These are phyloP conservation scores for Trypanosomatidae sp. DNA, from an alignment of 208 protist genomes.

Conservation along the genomic window DNA sequence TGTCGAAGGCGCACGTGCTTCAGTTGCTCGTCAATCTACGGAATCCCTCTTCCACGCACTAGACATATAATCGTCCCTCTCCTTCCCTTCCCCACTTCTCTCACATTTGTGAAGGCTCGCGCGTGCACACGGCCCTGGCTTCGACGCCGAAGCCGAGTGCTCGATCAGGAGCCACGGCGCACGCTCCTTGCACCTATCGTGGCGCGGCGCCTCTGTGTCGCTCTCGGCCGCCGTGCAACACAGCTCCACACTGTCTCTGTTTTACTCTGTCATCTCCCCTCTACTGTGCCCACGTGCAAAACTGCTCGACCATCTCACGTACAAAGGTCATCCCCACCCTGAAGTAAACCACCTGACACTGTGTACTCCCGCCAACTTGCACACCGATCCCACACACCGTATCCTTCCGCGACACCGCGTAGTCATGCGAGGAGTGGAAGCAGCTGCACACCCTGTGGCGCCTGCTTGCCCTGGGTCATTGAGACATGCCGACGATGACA, in stretches of 20 bases:
- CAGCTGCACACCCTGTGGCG: constrained; percentile 3
- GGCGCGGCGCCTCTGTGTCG: neutral
- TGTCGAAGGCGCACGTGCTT: neutral
- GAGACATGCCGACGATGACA: neutral
- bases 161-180: neutral
- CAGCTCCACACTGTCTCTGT: neutral
- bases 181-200: neutral
- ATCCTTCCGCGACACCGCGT: neutral
- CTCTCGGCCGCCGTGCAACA: neutral
- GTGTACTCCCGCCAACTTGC: neutral
- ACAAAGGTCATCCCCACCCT: neutral
- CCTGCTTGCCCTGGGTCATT: neutral
- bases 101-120: neutral
- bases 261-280: neutral
- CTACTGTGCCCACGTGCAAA: neutral
- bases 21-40: neutral
- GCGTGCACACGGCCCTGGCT: neutral
- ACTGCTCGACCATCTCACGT: neutral
- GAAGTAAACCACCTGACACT: no score
- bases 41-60: neutral
- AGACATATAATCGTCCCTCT: neutral
- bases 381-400: neutral
- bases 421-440: neutral
- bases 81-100: neutral
- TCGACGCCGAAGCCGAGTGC: neutral